Conservation (phyloP, 768 basidiomycete genomes). For the Rhizopogon vesiculosus region DNA sequence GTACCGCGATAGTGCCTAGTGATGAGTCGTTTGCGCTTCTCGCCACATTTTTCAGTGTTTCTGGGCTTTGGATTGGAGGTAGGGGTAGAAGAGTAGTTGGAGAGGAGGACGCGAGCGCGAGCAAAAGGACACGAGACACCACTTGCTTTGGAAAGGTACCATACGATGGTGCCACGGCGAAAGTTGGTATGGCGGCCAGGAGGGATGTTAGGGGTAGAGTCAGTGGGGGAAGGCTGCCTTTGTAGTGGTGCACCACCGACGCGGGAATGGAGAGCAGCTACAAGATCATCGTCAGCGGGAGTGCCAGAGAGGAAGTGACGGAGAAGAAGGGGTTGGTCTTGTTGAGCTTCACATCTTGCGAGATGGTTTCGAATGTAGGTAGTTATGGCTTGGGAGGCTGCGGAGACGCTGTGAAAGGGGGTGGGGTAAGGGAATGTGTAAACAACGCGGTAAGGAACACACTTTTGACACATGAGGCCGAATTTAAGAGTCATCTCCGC, state of each 20-base stretch:
- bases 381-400: conserved; percentile 78
- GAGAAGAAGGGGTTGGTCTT: conserved; percentile 71
- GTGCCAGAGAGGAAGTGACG: conserved; percentile 73
- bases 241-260: conserved; percentile 59
- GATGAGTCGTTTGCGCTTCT: conserved; percentile 38
- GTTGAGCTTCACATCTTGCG: conserved; percentile 63
- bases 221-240: conserved; percentile 17
- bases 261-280: conserved; percentile 65
- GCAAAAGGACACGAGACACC: conserved; percentile 76
- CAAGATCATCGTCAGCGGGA: conserved; percentile 65
- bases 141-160: conserved; percentile 74
- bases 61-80: conserved; percentile 38
- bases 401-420: conserved; percentile 50
- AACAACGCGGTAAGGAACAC: conserved; percentile 21
- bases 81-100: conserved; percentile 46
- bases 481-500: conserved; percentile 62
- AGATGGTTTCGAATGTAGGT: conserved; percentile 77
- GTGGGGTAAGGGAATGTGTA: conserved; percentile 8
- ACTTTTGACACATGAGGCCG: conserved; percentile 78
- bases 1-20: neutral
- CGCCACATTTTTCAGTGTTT: conserved; percentile 34
- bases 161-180: conserved; percentile 73
- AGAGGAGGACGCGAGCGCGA: conserved; percentile 66
- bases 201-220: neutral
- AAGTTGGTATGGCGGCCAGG: conserved; percentile 56